Percentiles rank a stretch among this genome's conserved stretches.
Conservation (phyloP, 73 alveolate species). For the Stentor roeselii region DNA sequence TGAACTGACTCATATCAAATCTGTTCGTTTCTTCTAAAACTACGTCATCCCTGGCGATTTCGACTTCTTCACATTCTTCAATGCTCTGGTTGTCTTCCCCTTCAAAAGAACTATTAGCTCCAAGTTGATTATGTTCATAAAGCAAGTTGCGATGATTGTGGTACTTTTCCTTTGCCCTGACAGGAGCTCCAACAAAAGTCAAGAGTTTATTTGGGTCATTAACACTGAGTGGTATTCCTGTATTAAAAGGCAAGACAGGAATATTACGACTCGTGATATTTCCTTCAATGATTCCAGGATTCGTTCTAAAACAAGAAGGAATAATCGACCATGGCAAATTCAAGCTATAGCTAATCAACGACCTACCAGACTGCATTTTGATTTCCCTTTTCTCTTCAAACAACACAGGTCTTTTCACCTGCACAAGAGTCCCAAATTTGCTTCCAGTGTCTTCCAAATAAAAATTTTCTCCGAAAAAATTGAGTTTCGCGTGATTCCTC, state of each 20-base stretch:
- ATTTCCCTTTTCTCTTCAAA: background rate
- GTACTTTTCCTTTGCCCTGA: background rate
- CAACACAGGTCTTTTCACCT: constrained; percentile 45
- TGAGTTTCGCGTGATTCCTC: constrained; percentile 72
- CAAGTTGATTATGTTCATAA: constrained; percentile 16
- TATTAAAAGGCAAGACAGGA: background rate
- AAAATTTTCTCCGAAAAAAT: constrained; percentile 45
- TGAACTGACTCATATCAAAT: too few relatives aligned
- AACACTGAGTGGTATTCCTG: constrained; percentile 26
- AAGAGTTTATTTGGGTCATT: background rate
- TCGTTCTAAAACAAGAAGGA: constrained; percentile 26
- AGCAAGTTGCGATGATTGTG: background rate
- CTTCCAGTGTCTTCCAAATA: constrained; percentile 75
- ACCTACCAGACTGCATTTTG: constrained; percentile 45
- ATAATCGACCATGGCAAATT: constrained; percentile 27
- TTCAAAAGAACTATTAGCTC: constrained; percentile 15
- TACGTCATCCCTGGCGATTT: background rate
- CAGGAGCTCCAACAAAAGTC: background rate
- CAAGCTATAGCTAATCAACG: constrained; percentile 40
- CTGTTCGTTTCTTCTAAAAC: background rate
- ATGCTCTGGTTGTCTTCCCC: constrained; percentile 8
- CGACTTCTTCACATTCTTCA: constrained; percentile 15
- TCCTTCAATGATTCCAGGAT: background rate
- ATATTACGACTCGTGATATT: background rate
- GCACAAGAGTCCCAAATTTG: constrained; percentile 87